Percentiles rank a stretch among this genome's conserved stretches.
Conservation (phyloP, 2,329 filamentous ascomycete genomes). For the Arthrobotrys megalospora region DNA sequence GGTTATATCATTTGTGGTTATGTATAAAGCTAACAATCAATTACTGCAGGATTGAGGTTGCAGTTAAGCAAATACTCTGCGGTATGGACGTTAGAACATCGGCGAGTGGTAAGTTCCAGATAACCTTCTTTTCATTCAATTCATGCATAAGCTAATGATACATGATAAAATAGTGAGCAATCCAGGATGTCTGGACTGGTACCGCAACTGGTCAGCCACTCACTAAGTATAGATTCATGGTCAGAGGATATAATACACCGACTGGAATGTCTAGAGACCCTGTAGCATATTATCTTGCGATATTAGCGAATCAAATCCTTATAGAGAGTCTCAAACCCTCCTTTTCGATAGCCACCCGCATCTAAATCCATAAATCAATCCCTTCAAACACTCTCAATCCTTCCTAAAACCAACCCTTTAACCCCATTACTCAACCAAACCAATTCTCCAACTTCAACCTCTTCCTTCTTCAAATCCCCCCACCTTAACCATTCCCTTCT, state of each 20-base stretch:
- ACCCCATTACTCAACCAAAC: slow-evolving; percentile 60
- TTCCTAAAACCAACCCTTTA: slow-evolving; percentile 47
- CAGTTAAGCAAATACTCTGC: slow-evolving; percentile 95
- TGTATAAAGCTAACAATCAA: not conserved
- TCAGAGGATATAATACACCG: slow-evolving; percentile 12
- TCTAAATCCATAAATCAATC: not conserved
- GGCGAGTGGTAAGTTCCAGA: slow-evolving; percentile 81
- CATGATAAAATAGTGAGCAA: slow-evolving; percentile 70
- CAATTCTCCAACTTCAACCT: slow-evolving; percentile 38
- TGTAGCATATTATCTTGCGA: slow-evolving; percentile 30
- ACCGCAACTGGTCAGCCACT: slow-evolving; percentile 79
- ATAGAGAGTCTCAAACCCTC: slow-evolving; percentile 14
- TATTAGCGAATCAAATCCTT: slow-evolving; percentile 38
- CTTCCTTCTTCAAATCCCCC: slow-evolving; percentile 49
- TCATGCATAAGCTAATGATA: slow-evolving; percentile 21
- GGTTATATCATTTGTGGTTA: not conserved
- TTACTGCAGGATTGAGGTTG: slow-evolving; percentile 83
- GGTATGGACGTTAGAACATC: slow-evolving; percentile 89
- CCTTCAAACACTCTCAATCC: slow-evolving; percentile 29
- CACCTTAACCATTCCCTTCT: slow-evolving; percentile 52
- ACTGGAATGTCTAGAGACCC: slow-evolving; percentile 30
- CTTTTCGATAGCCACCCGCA: not conserved
- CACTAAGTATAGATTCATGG: slow-evolving; percentile 66
- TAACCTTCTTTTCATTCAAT: not conserved
- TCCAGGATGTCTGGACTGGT: slow-evolving; percentile 89